Evolutionary conservation across 2,329 filamentous ascomycete species (phyloP).

Genomic region (Teratosphaeria destructans): DNA sequence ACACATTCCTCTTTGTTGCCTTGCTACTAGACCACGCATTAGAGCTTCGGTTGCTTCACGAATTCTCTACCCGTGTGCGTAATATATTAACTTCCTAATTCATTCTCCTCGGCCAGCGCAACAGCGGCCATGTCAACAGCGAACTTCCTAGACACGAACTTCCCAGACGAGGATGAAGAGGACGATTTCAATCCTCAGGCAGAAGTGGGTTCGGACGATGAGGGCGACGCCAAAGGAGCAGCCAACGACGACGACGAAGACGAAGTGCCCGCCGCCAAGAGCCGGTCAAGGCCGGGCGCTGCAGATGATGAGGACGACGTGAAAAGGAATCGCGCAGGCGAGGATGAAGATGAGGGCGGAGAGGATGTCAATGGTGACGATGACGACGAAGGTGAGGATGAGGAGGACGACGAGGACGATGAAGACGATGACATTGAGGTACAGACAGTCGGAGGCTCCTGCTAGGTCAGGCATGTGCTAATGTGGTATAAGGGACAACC

Average conservation of each 20-base stretch:
- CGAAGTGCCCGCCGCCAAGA: constrained; percentile 24
- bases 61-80: neutral
- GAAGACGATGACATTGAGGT: constrained; percentile 13
- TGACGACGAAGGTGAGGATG: constrained; percentile 21
- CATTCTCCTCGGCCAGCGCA: neutral
- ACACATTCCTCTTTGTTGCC: neutral
- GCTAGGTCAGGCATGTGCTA: neutral
- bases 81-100: neutral
- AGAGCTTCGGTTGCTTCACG: neutral
- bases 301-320: constrained; percentile 41
- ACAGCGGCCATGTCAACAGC: constrained; percentile 10
- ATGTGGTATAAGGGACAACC: constrained; percentile 42
- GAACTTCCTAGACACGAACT: constrained; percentile 39
- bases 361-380: constrained; percentile 23
- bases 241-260: constrained; percentile 28
- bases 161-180: constrained; percentile 56
- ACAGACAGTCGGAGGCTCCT: constrained; percentile 7
- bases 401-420: constrained; percentile 25
- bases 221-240: constrained; percentile 30
- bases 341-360: constrained; percentile 16
- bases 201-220: constrained; percentile 62
- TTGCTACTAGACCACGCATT: neutral
- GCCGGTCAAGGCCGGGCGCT: constrained; percentile 19
- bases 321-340: constrained; percentile 50
- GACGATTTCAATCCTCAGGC: constrained; percentile 84